phyloP scores from a whole-genome alignment of 306 rosid genomes.

The Fagus crenata region DNA sequence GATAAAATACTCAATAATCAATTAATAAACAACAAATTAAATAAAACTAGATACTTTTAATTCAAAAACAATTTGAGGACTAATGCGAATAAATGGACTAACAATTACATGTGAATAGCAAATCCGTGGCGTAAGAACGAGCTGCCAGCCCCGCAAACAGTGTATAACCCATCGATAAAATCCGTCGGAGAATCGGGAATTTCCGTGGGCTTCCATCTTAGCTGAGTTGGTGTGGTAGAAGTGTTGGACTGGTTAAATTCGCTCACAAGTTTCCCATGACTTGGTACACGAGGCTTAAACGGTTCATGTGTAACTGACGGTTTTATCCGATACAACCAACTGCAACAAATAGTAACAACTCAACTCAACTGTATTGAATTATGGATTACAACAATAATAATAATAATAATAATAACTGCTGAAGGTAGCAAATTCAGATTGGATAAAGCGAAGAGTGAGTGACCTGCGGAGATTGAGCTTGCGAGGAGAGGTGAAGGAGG shows the following conservation, averaged over 20 bases:
- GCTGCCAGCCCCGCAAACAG: constrained; percentile 93
- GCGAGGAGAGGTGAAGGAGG: constrained; percentile 93
- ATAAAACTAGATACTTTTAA: no score
- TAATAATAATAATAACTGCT: no score
- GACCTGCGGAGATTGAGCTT: constrained; percentile 67
- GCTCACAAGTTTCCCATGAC: constrained; percentile 49
- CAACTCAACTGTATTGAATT: no score
- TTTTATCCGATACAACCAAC: constrained; percentile 88
- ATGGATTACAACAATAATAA: no score
- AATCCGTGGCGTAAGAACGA: constrained; percentile 87
- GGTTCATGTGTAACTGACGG: constrained; percentile 97
- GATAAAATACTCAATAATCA: no score
- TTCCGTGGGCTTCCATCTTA: constrained; percentile 81
- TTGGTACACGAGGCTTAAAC: constrained; percentile 57
- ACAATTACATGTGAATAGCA: constrained; percentile 74
- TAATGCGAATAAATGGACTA: no score
- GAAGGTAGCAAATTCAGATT: not conserved
- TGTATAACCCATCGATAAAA: constrained; percentile 78
- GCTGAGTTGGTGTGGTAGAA: constrained; percentile 82
- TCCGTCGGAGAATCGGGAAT: constrained; percentile 64
- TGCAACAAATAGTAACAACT: constrained; percentile 5
- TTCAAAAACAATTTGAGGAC: no score
- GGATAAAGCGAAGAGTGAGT: not conserved
- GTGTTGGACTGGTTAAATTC: constrained; percentile 68
- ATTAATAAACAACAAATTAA: no score